Conservation (phyloP, 768 basidiomycete species). For the Pleurotus ostreatus region DNA sequence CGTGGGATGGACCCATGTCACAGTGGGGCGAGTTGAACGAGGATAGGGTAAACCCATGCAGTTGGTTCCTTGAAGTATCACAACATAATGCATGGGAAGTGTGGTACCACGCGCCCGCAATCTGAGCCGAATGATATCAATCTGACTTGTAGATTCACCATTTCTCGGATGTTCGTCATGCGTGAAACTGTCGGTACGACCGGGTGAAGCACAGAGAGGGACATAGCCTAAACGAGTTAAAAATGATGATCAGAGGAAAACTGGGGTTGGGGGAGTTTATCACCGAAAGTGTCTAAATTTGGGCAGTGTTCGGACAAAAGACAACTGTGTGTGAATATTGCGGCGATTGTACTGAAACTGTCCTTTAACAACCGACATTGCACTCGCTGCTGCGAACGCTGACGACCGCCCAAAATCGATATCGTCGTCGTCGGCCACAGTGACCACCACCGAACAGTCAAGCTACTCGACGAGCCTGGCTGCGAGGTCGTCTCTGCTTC, state of each 20-base stretch:
- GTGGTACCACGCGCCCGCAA: too few species aligned
- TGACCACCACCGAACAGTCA: not conserved
- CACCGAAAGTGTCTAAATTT: not conserved
- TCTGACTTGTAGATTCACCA: too few species aligned
- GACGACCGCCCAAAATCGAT: not conserved
- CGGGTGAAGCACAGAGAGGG: not conserved
- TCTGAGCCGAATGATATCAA: too few species aligned
- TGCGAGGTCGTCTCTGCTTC: constrained; percentile 2
- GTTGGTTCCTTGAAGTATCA: too few species aligned
- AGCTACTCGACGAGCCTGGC: constrained; percentile 3
- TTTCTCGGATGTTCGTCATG: too few species aligned
- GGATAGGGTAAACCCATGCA: too few species aligned
- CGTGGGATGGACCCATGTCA: too few species aligned
- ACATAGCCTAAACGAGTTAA: not conserved
- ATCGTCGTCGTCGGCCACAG: constrained; percentile 7
- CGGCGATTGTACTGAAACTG: constrained; percentile 1
- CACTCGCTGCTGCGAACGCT: constrained; percentile 8
- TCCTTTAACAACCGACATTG: constrained; percentile 6
- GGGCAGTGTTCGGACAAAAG: not conserved
- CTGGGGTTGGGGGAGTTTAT: not conserved
- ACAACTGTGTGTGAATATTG: not conserved
- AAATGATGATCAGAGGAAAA: constrained; percentile 1
- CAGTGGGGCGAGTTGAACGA: too few species aligned
- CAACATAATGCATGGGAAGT: too few species aligned
- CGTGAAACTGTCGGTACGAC: too few species aligned